Conservation (phyloP, 768 basidiomycete species). For the Agrocybe pediades region DNA sequence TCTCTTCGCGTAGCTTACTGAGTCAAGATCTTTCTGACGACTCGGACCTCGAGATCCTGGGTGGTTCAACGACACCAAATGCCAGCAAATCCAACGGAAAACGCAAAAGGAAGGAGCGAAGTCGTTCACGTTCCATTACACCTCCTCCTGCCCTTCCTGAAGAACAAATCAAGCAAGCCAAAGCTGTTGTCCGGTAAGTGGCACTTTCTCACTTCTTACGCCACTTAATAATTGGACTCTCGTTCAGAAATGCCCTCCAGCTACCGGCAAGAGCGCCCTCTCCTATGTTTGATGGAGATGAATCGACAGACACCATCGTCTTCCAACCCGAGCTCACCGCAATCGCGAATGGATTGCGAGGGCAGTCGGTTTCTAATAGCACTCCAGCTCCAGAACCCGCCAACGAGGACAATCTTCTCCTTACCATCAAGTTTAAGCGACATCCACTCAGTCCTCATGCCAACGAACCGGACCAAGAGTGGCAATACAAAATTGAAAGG, state of each 20-base stretch:
- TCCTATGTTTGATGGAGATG: constrained; percentile 44
- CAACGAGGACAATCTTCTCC: constrained; percentile 36
- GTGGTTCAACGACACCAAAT: constrained; percentile 24
- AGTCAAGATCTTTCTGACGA: constrained; percentile 44
- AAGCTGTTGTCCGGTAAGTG: constrained; percentile 60
- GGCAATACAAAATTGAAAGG: constrained; percentile 59
- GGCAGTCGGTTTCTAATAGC: constrained; percentile 22
- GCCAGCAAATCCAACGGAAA: constrained; percentile 33
- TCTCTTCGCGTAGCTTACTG: constrained; percentile 21
- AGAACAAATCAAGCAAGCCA: constrained; percentile 56
- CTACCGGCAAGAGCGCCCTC: constrained; percentile 43
- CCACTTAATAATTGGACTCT: background rate
- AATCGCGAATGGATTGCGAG: constrained; percentile 45
- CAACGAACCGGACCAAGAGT: constrained; percentile 37
- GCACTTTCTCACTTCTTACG: background rate
- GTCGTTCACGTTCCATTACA: constrained; percentile 73
- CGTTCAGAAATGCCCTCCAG: constrained; percentile 49
- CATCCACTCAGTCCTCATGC: constrained; percentile 60
- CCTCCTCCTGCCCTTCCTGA: constrained; percentile 68
- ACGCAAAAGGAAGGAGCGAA: constrained; percentile 51
- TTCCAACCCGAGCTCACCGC: constrained; percentile 64
- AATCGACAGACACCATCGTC: constrained; percentile 49
- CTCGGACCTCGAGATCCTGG: constrained; percentile 42
- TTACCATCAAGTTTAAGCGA: constrained; percentile 60
- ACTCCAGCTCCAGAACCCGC: constrained; percentile 31